A percentile compares a stretch with the other conserved stretches of the same genome.
Evolutionary conservation across 2,329 filamentous ascomycete genomes (phyloP).

Genomic region (Colletotrichum gigasporum): DNA sequence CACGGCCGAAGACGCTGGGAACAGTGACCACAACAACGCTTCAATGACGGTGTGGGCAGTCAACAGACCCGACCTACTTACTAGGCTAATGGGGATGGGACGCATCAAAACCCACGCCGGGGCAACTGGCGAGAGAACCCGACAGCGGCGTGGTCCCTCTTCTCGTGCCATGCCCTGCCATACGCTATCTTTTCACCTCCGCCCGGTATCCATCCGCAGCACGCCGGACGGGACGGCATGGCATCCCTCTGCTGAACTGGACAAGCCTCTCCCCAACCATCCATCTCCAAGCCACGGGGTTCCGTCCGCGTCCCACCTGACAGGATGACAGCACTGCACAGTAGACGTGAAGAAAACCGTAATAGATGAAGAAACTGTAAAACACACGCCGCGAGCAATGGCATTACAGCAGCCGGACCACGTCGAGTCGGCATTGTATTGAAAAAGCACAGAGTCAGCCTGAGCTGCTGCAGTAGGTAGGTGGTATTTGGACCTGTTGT

Average conservation of each 20-base stretch:
- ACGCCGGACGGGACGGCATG: too few relatives aligned
- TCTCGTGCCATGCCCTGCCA: too few relatives aligned
- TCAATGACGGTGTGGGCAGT: not conserved
- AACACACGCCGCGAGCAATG: not conserved
- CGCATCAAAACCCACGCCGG: too few relatives aligned
- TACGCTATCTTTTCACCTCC: too few relatives aligned
- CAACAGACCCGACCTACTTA: not conserved
- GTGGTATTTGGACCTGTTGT: slow-evolving; percentile 13
- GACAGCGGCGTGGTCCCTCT: slow-evolving; percentile 3
- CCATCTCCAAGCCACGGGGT: slow-evolving; percentile 1
- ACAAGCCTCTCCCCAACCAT: too few relatives aligned
- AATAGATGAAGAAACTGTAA: slow-evolving; percentile 25
- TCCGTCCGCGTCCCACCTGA: slow-evolving; percentile 1
- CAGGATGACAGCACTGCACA: not conserved
- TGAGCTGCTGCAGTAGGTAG: not conserved
- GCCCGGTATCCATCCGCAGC: too few relatives aligned
- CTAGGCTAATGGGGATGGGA: too few relatives aligned
- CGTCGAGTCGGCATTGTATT: not conserved
- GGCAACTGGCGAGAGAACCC: too few relatives aligned
- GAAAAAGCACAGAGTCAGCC: not conserved
- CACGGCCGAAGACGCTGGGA: slow-evolving; percentile 4
- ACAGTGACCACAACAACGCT: slow-evolving; percentile 8
- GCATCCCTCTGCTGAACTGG: slow-evolving; percentile 6
- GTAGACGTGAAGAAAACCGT: slow-evolving; percentile 20
- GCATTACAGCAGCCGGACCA: not conserved